Evolutionary conservation across 352 stramenopile species (phyloP).

Genomic region (Aphanomyces euteiches): DNA sequence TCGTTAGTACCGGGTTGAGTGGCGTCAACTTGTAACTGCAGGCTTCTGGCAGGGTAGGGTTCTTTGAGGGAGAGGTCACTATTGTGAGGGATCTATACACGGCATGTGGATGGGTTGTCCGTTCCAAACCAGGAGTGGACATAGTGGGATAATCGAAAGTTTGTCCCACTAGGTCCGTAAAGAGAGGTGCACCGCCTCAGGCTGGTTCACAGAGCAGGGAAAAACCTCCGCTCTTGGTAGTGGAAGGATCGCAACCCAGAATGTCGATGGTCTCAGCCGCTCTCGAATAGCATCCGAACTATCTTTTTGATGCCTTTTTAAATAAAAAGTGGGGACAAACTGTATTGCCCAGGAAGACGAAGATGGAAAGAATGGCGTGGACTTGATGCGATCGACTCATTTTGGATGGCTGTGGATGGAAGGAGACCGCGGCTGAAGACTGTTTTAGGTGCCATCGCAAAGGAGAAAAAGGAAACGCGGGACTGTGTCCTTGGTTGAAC

Average conservation of each 20-base stretch:
- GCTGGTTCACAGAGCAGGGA: constrained; percentile 54
- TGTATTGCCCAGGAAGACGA: too few relatives aligned
- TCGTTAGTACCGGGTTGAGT: constrained; percentile 37
- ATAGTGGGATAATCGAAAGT: constrained; percentile 42
- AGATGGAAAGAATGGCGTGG: too few relatives aligned
- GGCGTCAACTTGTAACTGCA: constrained; percentile 48
- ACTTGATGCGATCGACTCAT: too few relatives aligned
- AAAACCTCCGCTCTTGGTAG: constrained; percentile 55
- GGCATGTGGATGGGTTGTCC: constrained; percentile 40
- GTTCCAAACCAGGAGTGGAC: constrained; percentile 45
- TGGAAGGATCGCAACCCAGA: constrained; percentile 51
- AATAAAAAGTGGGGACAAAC: neutral
- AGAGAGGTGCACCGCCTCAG: constrained; percentile 49
- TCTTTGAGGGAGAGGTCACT: constrained; percentile 36
- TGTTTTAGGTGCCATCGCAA: neutral
- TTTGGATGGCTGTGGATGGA: too few relatives aligned
- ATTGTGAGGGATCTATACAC: constrained; percentile 40
- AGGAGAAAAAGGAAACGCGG: neutral
- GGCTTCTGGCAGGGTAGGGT: constrained; percentile 45
- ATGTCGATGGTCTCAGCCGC: constrained; percentile 37
- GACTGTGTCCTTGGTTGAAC: neutral
- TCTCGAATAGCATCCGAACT: neutral
- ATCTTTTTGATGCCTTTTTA: constrained; percentile 1
- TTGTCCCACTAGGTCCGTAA: constrained; percentile 44
- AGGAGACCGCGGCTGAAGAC: too few relatives aligned